Percentiles rank a stretch among this genome's conserved stretches.
These are phyloP conservation scores for Malus domestica DNA, from an alignment of 306 rosid genomes.

Conservation along the genomic window ASM211411v1 NC_041802.1:4901501-4902000, in stretches of 20 bases:
- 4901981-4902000: constrained; percentile 69
- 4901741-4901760: background rate
- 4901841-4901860: background rate
- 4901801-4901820: background rate
- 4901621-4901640: background rate
- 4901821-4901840: background rate
- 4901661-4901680: background rate
- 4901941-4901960: background rate
- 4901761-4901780: background rate
- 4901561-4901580: background rate
- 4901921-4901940: background rate
- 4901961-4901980: constrained; percentile 5
- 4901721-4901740: background rate
- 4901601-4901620: background rate
- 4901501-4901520: background rate
- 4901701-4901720: background rate
- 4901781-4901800: background rate
- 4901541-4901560: background rate
- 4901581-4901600: background rate
- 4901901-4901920: background rate
- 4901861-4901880: background rate
- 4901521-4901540: background rate
- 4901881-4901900: background rate
- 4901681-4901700: background rate
- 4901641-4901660: background rate